These are phyloP conservation scores for Poa pratensis DNA, from an alignment of 176 grass and related monocot genomes.

Conservation along the genomic window DNA sequence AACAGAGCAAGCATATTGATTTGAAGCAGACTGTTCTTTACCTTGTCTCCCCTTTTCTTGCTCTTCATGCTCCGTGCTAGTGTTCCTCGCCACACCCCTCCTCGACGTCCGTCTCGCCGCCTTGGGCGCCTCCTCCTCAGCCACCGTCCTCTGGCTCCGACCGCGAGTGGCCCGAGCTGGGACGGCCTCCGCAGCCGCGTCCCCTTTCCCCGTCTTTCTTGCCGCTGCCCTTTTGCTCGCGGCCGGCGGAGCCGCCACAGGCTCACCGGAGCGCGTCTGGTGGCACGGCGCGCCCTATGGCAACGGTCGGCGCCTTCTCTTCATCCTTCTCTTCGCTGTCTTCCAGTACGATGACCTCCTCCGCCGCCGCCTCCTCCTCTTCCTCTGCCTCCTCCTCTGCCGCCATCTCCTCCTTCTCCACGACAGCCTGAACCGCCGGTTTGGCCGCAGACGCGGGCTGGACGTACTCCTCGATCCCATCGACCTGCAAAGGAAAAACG, in stretches of 20 bases:
- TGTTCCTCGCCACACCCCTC: constrained; percentile 17
- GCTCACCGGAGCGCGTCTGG: neutral
- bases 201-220: constrained; percentile 12
- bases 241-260: constrained; percentile 1
- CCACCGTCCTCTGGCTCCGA: neutral
- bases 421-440: constrained; percentile 10
- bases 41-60: neutral
- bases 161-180: constrained; percentile 17
- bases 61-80: constrained; percentile 25
- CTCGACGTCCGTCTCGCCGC: constrained; percentile 6
- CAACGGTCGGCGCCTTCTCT: neutral
- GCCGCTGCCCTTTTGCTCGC: neutral
- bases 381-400: neutral
- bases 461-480: constrained; percentile 35
- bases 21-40: neutral
- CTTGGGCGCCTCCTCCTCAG: neutral
- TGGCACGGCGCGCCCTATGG: neutral
- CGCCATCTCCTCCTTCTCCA: constrained; percentile 27
- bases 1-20: neutral
- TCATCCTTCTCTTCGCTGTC: neutral
- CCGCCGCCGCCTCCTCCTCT: neutral
- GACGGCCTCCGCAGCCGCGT: neutral
- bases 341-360: neutral
- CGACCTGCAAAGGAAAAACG: constrained; percentile 3
- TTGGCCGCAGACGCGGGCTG: neutral